Conservation (phyloP, 2,329 filamentous ascomycete species). For the Aspergillus nomiae region DNA sequence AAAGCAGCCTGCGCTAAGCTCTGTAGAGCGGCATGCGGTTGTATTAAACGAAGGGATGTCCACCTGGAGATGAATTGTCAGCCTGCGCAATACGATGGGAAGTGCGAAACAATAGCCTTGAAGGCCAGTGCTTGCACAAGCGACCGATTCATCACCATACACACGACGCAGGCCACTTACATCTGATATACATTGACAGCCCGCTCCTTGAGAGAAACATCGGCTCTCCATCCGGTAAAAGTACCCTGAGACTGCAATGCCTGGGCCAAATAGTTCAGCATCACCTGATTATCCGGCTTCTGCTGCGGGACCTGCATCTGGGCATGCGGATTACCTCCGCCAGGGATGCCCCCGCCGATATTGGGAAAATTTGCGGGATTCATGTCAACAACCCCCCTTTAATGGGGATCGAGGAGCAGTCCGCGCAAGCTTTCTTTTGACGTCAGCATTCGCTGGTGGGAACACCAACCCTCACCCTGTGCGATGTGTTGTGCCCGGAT, state of each 20-base stretch:
- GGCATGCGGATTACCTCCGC: slow-evolving; percentile 33
- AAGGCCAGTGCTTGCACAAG: neutral
- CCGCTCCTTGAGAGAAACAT: slow-evolving; percentile 42
- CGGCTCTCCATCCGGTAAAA: slow-evolving; percentile 48
- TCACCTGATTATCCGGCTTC: slow-evolving; percentile 33
- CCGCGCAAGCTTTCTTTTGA: slow-evolving; percentile 30
- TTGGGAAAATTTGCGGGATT: slow-evolving; percentile 45
- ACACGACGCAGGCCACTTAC: slow-evolving; percentile 31
- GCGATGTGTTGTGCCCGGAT: slow-evolving; percentile 1
- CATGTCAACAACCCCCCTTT: slow-evolving; percentile 42
- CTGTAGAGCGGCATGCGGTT: slow-evolving; percentile 42
- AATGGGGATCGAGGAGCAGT: slow-evolving; percentile 40
- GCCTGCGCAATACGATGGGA: neutral
- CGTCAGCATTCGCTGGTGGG: slow-evolving; percentile 40
- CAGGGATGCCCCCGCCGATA: slow-evolving; percentile 38
- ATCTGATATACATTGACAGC: slow-evolving; percentile 48
- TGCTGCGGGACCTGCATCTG: slow-evolving; percentile 35
- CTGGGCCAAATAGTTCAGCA: slow-evolving; percentile 43
- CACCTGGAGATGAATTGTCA: slow-evolving; percentile 32
- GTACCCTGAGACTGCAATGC: slow-evolving; percentile 44
- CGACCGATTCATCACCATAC: neutral
- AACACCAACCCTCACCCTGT: slow-evolving; percentile 13
- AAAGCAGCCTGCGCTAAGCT: slow-evolving; percentile 44
- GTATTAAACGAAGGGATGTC: slow-evolving; percentile 48
- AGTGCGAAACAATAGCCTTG: neutral